phyloP scores from a whole-genome alignment of 2,329 filamentous ascomycete genomes.

The Colletotrichum sp. region DNA sequence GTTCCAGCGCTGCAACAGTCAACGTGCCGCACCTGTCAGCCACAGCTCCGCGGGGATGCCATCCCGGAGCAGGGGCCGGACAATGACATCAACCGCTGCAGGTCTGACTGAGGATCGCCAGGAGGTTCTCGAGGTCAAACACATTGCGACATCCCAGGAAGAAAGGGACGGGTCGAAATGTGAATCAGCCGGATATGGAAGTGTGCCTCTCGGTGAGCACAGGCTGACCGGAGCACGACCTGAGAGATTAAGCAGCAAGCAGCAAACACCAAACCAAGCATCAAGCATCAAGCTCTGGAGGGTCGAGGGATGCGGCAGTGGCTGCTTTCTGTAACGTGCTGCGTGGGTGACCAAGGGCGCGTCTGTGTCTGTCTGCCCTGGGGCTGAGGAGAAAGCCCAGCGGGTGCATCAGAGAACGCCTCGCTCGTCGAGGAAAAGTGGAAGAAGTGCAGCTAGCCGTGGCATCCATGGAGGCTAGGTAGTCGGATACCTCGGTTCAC shows the following conservation, averaged over 20 bases:
- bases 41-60: neutral
- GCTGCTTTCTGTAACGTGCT: neutral
- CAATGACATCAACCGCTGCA: slow-evolving; percentile 17
- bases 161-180: neutral
- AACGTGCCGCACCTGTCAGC: neutral
- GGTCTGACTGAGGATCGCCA: neutral
- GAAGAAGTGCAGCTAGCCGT: neutral
- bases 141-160: neutral
- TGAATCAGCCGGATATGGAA: neutral
- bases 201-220: slow-evolving; percentile 6
- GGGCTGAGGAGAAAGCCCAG: slow-evolving; percentile 20
- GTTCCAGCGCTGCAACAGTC: neutral
- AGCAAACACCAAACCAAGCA: neutral
- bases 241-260: neutral
- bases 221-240: neutral
- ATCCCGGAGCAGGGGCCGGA: neutral
- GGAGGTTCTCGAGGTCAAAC: neutral
- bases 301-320: neutral
- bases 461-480: neutral
- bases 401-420: slow-evolving; percentile 3
- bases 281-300: neutral
- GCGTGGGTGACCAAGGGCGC: neutral
- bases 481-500: neutral
- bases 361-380: neutral
- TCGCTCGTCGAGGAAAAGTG: slow-evolving; percentile 7